Percentiles rank a stretch among this genome's conserved stretches.
Conservation (phyloP, 2,329 filamentous ascomycete genomes). For the Ophiostoma montium region DNA sequence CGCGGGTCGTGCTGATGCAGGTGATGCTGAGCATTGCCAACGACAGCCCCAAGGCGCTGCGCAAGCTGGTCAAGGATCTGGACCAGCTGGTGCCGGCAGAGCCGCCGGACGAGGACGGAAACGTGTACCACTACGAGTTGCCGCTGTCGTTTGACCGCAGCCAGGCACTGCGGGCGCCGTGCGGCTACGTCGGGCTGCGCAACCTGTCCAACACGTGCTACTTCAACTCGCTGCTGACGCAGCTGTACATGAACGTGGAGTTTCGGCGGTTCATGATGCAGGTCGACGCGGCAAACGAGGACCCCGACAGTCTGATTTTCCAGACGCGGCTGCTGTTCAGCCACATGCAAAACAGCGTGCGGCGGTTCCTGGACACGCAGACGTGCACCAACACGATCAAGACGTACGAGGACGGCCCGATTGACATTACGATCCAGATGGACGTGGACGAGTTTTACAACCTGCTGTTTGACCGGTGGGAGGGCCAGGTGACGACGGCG, state of each 20-base stretch:
- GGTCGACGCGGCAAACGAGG: constrained; percentile 36
- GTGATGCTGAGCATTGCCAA: constrained; percentile 44
- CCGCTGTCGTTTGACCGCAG: constrained; percentile 47
- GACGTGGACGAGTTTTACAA: constrained; percentile 98
- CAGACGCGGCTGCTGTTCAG: constrained; percentile 74
- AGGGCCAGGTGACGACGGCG: constrained; percentile 56
- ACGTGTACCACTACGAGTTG: constrained; percentile 46
- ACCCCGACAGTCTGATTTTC: constrained; percentile 52
- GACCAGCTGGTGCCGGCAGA: constrained; percentile 36
- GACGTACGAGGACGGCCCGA: constrained; percentile 67
- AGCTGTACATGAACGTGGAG: constrained; percentile 87
- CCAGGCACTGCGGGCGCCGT: constrained; percentile 56
- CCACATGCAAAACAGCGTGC: constrained; percentile 70
- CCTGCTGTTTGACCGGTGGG: constrained; percentile 80
- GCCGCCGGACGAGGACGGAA: constrained; percentile 23
- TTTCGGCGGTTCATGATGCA: constrained; percentile 76
- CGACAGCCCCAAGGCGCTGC: constrained; percentile 33
- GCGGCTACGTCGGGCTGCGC: constrained; percentile 76
- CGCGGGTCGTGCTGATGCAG: constrained; percentile 45
- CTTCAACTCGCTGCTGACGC: constrained; percentile 84
- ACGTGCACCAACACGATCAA: constrained; percentile 61
- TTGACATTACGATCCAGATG: constrained; percentile 87
- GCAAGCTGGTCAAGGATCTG: constrained; percentile 36
- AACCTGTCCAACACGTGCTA: constrained; percentile 97
- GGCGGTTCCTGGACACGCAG: constrained; percentile 58